phyloP scores from a whole-genome alignment of 176 grass and related monocot genomes.

The Eleusine indica region DNA sequence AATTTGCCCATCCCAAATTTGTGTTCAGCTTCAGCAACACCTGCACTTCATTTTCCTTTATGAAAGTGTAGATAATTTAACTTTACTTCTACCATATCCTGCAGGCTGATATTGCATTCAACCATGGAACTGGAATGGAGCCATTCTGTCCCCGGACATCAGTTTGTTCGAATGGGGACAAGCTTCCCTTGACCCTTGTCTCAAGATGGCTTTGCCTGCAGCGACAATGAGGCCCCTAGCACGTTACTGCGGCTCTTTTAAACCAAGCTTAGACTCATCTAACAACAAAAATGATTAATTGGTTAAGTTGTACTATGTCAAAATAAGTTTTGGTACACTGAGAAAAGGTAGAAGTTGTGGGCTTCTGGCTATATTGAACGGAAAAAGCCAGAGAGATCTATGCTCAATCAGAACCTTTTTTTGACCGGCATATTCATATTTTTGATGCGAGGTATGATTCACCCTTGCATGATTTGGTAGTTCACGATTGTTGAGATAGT shows the following conservation, averaged over 20 bases:
- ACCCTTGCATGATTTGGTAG: too few relatives aligned
- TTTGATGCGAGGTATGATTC: not conserved
- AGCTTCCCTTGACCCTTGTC: not conserved
- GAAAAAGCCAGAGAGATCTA: not conserved
- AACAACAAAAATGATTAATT: constrained; percentile 22
- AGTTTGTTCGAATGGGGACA: not conserved
- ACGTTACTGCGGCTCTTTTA: not conserved
- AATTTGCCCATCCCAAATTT: not conserved
- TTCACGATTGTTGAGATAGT: not conserved
- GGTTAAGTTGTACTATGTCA: not conserved
- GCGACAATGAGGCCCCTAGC: not conserved
- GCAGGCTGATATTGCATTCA: constrained; percentile 7
- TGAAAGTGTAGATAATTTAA: not conserved
- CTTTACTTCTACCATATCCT: not conserved
- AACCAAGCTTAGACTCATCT: not conserved
- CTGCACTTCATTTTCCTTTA: not conserved
- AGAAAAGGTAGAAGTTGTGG: not conserved
- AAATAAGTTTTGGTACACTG: constrained; percentile 15
- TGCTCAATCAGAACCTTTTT: not conserved
- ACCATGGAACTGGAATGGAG: not conserved
- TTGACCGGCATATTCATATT: not conserved
- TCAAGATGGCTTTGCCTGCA: not conserved
- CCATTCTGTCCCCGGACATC: not conserved
- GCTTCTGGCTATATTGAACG: not conserved
- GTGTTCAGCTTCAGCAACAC: not conserved